Evolutionary conservation across 2,329 filamentous ascomycete species (phyloP), one percentile per base, ranked within the genome.

Genomic region (Colletotrichum musae): DNA sequence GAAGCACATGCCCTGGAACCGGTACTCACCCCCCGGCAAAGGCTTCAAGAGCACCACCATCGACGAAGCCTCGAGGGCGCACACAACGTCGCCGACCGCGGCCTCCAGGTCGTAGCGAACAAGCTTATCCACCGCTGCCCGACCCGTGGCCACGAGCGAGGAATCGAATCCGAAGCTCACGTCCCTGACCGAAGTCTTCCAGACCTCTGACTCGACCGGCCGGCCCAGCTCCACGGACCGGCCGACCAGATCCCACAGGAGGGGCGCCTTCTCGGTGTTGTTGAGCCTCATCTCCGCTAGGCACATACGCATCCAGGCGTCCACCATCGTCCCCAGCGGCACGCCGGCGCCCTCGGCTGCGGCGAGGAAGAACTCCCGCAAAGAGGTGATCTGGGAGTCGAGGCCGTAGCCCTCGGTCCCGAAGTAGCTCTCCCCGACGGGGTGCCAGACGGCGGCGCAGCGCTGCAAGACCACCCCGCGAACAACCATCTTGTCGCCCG

Each of bases 331-430:
- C 4, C 45, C 18, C 15, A 18, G 5, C 16, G 6, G 4, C 16
- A 18, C 15, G 16, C 45, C 45, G 45, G 13, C 18, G 45, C 16
- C 45, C 16, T 16, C 16, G 4, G 45, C 15, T 4, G 45, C 45
- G 10, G 18, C 13, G 6, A n/a, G 45, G 16, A 47, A 47, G 45
- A 47, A 47, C 16, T 18, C 18, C 1, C 18, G 45, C 16, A 47
- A 9, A 9, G 13, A 16, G 13, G 16, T 4, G 16, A 47, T 3
- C 3, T 47, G 13, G 10, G 5, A 2, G 1, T 0, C 1, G 3
- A 47, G 5, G 10, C 18, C 45, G 1, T 47, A 47, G 45, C 13
- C 18, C 45, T n/a, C 45, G 45, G 9, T 18, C 4, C 5, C 4
- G 5, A 47, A 47, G 10, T 7, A 47, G 18, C 18, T 16, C 4